A percentile compares a stretch with the other conserved stretches of the same genome.
phyloP scores from a whole-genome alignment of 1,139 yeast genomes.

The Pneumocystis carinii region DNA sequence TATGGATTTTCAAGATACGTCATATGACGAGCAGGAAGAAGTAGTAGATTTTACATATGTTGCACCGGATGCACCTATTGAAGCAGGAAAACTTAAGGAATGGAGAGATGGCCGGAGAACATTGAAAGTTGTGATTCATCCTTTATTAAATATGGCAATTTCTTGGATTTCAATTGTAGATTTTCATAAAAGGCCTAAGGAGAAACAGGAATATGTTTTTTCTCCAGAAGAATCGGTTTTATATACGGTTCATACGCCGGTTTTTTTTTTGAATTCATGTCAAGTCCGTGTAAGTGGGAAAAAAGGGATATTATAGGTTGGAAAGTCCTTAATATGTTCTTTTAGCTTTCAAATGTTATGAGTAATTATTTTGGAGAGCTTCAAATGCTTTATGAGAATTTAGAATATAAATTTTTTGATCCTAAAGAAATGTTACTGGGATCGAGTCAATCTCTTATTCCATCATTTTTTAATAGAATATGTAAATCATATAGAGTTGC shows the following conservation, averaged over 20 bases:
- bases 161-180: neutral
- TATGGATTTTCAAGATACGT: neutral
- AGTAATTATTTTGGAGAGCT: neutral
- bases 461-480: neutral
- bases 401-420: neutral
- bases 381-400: neutral
- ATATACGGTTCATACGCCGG: neutral
- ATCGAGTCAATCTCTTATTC: neutral
- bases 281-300: neutral
- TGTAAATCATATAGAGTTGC: neutral
- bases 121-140: neutral
- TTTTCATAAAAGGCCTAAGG: neutral
- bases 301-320: neutral
- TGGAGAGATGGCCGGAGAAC: neutral
- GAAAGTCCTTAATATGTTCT: neutral
- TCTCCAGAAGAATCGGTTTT: neutral
- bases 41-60: neutral
- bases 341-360: neutral
- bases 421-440: neutral
- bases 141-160: neutral
- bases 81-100: neutral
- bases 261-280: neutral
- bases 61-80: neutral
- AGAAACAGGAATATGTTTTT: neutral
- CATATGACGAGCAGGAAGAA: neutral